These are phyloP conservation scores for Penicillium malachiteum DNA, from an alignment of 495 filamentous ascomycete genomes.

Conservation along the genomic window DNA sequence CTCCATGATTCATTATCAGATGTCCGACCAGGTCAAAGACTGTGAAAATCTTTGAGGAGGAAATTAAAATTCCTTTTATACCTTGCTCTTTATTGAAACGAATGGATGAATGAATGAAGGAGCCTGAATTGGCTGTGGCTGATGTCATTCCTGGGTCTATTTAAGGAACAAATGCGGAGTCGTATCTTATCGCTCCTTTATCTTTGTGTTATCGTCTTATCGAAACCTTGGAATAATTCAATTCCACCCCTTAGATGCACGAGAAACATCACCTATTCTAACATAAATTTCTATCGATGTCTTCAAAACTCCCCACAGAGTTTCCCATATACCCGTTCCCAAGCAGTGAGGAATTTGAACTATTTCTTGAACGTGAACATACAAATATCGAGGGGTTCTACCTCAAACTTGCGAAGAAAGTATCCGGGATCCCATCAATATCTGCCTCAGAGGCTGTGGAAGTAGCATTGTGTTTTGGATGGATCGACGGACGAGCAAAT, in stretches of 20 bases:
- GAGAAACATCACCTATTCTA: no score
- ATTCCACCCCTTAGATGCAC: no score
- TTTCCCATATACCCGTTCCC: conserved; percentile 38
- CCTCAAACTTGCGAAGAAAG: conserved; percentile 56
- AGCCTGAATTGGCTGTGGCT: background rate
- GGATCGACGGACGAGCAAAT: conserved; percentile 58
- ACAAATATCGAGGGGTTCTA: conserved; percentile 42
- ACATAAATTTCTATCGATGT: background rate
- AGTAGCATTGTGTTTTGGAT: conserved; percentile 56
- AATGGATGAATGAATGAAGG: no score
- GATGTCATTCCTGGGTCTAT: conserved; percentile 2
- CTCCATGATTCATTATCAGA: conserved; percentile 21
- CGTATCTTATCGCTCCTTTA: background rate
- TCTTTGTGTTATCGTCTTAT: conserved; percentile 5
- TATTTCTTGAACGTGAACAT: conserved; percentile 44
- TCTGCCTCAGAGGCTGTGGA: conserved; percentile 55
- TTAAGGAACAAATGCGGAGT: background rate
- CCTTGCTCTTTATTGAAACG: no score
- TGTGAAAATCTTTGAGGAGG: no score
- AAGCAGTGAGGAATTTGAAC: conserved; percentile 35
- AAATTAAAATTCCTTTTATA: no score
- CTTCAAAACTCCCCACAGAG: conserved; percentile 25
- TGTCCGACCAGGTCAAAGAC: background rate
- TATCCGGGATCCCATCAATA: conserved; percentile 40
- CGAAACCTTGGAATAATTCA: no score